Conservation (phyloP, 2,329 filamentous ascomycete species). For the Phialophora chinensis region DNA sequence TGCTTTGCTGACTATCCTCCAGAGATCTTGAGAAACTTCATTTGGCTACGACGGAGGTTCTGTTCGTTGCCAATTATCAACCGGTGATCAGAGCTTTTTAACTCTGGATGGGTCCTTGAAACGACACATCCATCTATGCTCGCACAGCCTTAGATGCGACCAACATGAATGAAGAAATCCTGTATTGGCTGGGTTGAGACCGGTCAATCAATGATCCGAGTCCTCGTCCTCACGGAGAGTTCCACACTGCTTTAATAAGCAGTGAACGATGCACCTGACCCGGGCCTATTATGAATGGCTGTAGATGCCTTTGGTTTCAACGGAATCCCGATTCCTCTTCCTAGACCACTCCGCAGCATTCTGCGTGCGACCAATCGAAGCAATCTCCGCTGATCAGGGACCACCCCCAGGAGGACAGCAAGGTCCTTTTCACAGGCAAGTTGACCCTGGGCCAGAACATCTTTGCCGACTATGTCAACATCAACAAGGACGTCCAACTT, state of each 20-base stretch:
- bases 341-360: too few relatives aligned
- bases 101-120: too few relatives aligned
- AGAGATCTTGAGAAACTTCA: conserved; percentile 25
- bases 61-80: background rate
- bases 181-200: background rate
- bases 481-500: background rate
- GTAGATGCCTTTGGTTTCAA: too few relatives aligned
- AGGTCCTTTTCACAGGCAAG: background rate
- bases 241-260: background rate
- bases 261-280: background rate
- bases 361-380: too few relatives aligned
- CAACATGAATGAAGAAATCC: background rate
- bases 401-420: background rate
- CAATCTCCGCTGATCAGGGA: background rate
- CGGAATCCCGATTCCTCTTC: too few relatives aligned
- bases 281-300: too few relatives aligned
- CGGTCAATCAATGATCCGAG: background rate
- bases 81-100: background rate
- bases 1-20: background rate
- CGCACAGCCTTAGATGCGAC: background rate
- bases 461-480: background rate
- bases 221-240: too few relatives aligned
- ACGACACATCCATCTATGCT: background rate
- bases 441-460: background rate
- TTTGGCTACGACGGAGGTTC: conserved; percentile 20